These are phyloP conservation scores for Hypoxylon sp. DNA, from an alignment of 2,329 filamentous ascomycete genomes.

Conservation along the genomic window DNA sequence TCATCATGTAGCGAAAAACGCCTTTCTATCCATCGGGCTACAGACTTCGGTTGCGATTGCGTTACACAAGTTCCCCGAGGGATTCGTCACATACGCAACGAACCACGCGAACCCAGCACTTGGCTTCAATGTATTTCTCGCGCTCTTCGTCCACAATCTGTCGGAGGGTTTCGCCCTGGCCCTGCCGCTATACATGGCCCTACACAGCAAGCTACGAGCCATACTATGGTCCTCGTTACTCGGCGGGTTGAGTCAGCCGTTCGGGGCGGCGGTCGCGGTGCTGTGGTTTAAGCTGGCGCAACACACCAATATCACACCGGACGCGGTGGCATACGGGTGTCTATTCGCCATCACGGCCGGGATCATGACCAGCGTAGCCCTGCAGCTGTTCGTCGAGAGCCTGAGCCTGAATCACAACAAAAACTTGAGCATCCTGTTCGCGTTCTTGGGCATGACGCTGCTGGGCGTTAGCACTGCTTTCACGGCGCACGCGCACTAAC, in stretches of 20 bases:
- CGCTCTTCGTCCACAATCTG: conserved; percentile 97
- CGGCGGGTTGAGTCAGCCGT: conserved; percentile 85
- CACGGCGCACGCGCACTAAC: conserved; percentile 64
- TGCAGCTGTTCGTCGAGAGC: conserved; percentile 89
- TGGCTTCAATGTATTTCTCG: conserved; percentile 92
- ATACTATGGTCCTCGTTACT: conserved; percentile 86
- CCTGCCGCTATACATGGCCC: conserved; percentile 88
- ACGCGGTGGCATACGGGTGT: conserved; percentile 72
- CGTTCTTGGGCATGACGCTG: conserved; percentile 86
- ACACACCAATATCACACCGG: conserved; percentile 58
- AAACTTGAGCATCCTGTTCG: conserved; percentile 79
- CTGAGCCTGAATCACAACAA: conserved; percentile 82
- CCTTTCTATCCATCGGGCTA: conserved; percentile 92
- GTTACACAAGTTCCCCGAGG: conserved; percentile 91
- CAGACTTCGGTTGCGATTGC: conserved; percentile 96
- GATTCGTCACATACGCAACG: conserved; percentile 91
- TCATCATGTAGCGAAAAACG: conserved; percentile 94
- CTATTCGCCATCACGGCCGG: conserved; percentile 92
- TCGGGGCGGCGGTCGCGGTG: conserved; percentile 84
- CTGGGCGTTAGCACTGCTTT: conserved; percentile 86
- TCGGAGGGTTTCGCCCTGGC: conserved; percentile 96
- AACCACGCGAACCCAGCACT: conserved; percentile 93
- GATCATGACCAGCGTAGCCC: conserved; percentile 92
- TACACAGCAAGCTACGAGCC: conserved; percentile 80
- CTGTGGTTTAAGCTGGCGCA: conserved; percentile 82